phyloP scores from a whole-genome alignment of 2,329 filamentous ascomycete species.

The Colletotrichum sublineola region DNA sequence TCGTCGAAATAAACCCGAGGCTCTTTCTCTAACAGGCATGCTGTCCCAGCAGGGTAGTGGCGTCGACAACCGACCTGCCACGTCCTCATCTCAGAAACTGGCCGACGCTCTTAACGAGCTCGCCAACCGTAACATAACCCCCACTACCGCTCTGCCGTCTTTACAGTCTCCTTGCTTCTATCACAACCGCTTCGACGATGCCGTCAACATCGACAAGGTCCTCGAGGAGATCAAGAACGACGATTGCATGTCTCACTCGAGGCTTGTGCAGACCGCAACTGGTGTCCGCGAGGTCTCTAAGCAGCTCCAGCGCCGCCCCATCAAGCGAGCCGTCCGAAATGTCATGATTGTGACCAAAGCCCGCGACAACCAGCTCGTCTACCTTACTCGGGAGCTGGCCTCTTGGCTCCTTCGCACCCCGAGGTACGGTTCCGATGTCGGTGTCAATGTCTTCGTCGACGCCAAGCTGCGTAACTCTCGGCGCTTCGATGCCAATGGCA shows the following conservation, averaged over 20 bases:
- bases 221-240: constrained; percentile 93
- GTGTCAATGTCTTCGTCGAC: constrained; percentile 98
- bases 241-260: constrained; percentile 92
- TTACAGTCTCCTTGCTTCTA: constrained; percentile 97
- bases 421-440: constrained; percentile 88
- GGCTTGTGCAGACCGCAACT: constrained; percentile 94
- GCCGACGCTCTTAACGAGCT: constrained; percentile 71
- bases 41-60: constrained; percentile 60
- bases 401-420: constrained; percentile 91
- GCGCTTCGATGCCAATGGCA: constrained; percentile 82
- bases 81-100: constrained; percentile 71
- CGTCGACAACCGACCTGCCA: constrained; percentile 55
- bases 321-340: constrained; percentile 91
- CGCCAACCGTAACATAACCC: constrained; percentile 57
- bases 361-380: constrained; percentile 91
- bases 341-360: constrained; percentile 99
- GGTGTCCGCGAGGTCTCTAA: constrained; percentile 96
- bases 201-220: constrained; percentile 94
- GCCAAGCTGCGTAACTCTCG: constrained; percentile 90
- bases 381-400: constrained; percentile 87
- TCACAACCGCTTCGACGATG: constrained; percentile 96
- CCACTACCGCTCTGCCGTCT: constrained; percentile 70
- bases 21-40: constrained; percentile 73
- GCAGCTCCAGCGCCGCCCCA: constrained; percentile 90
- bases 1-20: constrained; percentile 71